Conservation (phyloP, 176 grass and related monocot species). For the Ampelocalamus luodianensis region DNA sequence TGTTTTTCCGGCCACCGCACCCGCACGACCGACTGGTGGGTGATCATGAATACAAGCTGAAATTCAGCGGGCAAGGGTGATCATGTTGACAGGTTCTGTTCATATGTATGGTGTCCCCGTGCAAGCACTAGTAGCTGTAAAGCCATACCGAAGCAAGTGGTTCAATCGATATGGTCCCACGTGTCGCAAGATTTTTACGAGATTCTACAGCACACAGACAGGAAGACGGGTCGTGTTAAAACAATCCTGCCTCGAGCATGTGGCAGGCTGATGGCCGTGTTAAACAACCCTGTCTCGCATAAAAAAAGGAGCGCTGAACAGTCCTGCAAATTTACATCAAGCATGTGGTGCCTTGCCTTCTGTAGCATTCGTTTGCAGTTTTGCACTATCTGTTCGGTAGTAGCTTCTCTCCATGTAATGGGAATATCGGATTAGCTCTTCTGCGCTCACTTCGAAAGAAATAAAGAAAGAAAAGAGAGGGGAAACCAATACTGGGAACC, state of each 20-base stretch:
- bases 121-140: neutral
- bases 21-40: neutral
- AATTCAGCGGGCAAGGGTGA: neutral
- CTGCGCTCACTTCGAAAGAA: no score
- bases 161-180: neutral
- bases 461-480: no score
- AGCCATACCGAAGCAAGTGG: neutral
- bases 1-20: no score
- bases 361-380: neutral
- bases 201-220: neutral
- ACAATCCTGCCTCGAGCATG: slow-evolving; percentile 1
- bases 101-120: neutral
- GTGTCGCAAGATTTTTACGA: neutral
- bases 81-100: no score
- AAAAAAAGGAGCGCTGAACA: neutral
- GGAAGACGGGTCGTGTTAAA: neutral
- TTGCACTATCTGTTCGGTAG: no score
- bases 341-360: no score
- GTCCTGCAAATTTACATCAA: neutral
- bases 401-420: neutral
- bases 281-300: neutral
- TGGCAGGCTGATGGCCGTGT: neutral
- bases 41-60: neutral
- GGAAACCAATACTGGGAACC: neutral
- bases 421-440: neutral